Evolutionary conservation across 1,139 yeast genomes (phyloP).

Genomic region (Saccharomycopsis crataegensis): DNA sequence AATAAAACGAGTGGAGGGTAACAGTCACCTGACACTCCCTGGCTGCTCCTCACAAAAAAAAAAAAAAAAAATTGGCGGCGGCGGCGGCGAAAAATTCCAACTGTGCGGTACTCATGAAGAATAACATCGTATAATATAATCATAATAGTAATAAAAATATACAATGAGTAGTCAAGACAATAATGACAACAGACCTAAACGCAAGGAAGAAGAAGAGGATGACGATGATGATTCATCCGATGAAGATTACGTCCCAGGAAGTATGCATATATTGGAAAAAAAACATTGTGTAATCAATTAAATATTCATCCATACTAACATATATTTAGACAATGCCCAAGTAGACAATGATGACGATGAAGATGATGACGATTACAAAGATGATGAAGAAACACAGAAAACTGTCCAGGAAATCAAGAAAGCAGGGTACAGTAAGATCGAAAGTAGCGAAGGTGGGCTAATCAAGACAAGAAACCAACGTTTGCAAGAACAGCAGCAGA

Average conservation of each 20-base stretch:
- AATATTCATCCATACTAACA: too few species aligned
- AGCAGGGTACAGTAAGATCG: conserved; percentile 37
- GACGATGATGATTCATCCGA: too few species aligned
- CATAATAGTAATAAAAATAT: background rate
- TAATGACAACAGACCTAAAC: background rate
- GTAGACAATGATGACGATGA: conserved; percentile 37
- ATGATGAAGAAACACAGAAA: conserved; percentile 22
- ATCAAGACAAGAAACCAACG: conserved; percentile 52
- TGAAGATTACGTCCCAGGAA: too few species aligned
- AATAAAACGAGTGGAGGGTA: too few species aligned
- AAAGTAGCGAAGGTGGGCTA: conserved; percentile 45
- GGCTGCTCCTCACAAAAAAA: background rate
- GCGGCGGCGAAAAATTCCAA: background rate
- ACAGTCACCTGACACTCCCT: too few species aligned
- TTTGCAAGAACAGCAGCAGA: conserved; percentile 32
- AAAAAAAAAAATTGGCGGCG: background rate
- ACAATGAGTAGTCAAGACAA: background rate
- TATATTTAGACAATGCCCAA: background rate
- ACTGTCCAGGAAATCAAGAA: conserved; percentile 30
- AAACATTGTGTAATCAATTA: too few species aligned
- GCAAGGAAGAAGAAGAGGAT: background rate
- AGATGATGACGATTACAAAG: conserved; percentile 24
- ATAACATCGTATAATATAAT: background rate
- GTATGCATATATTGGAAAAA: too few species aligned
- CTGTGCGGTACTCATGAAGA: background rate